Conservation (phyloP, 805 yeast genomes). For the Teunomyces panamensis region DNA sequence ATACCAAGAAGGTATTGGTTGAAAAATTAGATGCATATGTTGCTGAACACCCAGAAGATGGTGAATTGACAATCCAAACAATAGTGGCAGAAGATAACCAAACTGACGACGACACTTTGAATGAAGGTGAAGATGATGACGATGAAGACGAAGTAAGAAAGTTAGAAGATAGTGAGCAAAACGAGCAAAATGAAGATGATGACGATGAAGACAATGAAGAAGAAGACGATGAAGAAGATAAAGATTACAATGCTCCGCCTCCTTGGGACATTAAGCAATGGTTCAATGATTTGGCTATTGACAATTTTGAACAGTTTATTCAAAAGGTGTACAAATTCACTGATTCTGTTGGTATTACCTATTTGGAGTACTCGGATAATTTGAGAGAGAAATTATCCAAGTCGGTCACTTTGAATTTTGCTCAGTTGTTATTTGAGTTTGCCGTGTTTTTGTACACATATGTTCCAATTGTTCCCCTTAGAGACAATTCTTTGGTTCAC, state of each 20-base stretch:
- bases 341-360: slow-evolving; percentile 35
- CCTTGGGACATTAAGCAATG: slow-evolving; percentile 38
- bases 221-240: slow-evolving; percentile 35
- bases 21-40: slow-evolving; percentile 35
- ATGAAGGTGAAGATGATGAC: slow-evolving; percentile 14
- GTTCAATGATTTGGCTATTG: slow-evolving; percentile 38
- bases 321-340: slow-evolving; percentile 28
- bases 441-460: slow-evolving; percentile 28
- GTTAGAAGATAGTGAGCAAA: slow-evolving; percentile 8
- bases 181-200: slow-evolving; percentile 10
- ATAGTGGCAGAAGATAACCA: slow-evolving; percentile 18
- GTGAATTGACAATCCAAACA: slow-evolving; percentile 16
- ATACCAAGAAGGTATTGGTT: slow-evolving; percentile 40
- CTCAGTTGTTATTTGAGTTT: slow-evolving; percentile 30
- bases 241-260: slow-evolving; percentile 36
- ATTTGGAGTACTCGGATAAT: slow-evolving; percentile 32
- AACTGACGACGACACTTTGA: slow-evolving; percentile 16
- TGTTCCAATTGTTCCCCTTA: slow-evolving; percentile 35
- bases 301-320: slow-evolving; percentile 22
- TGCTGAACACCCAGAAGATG: slow-evolving; percentile 24
- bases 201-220: slow-evolving; percentile 13
- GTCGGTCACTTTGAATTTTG: slow-evolving; percentile 33
- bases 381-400: slow-evolving; percentile 40
- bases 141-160: slow-evolving; percentile 8
- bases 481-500: slow-evolving; percentile 34